Base-by-base conservation (phyloP, 2,329 filamentous ascomycete genomes). In the Dothideomycetes sp. region DNA sequence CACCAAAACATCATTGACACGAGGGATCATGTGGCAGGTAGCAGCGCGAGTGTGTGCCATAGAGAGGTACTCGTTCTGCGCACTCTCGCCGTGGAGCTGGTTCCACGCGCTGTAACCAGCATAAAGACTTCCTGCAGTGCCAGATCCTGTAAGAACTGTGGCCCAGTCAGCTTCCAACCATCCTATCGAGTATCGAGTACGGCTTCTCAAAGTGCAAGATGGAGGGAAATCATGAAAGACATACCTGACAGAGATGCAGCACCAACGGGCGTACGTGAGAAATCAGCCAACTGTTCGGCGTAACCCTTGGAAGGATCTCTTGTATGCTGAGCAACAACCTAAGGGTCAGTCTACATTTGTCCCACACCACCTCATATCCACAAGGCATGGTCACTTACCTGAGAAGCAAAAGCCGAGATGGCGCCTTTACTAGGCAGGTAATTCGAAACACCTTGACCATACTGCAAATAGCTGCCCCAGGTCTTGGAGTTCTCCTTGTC, bases 211-310 rank as follows among this genome's bases (percentile, higher is more conserved):
- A 44, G 4, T n/a, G 18, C n/a, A 13, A 31, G 5, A 11, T 13
- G 6, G 19, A 12, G 18, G 4, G 11, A 17, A 5, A 25, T 6
- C 3, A 15, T 23, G 2, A 29, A n/a, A 19, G 24, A 47, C 33
- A 45, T 54, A 63, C 63, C 63, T 34, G 61, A 61, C 23, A 65
- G 49, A 3, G 62, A 62, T 27, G 65, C 67, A 27, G 67, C 68
- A 11, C 68, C 68, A 4, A 71, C 67, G 4, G 68, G 68, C 5
- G 68, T 71, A 48, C 68, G 67, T 0, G 63, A 67, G 45, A 71
- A 70, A 43, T 69, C 66, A 43, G 66, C 64, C 11, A 71, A 52
- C 47, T 71, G 68, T 48, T 70, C 64, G 4, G 67, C 57, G 45
- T 68, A 69, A 31, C 64, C 64, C 49, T 71, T 71, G 38, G 59